Base-by-base conservation (phyloP, 495 filamentous ascomycete genomes). In the Apodospora peruviana region DNA sequence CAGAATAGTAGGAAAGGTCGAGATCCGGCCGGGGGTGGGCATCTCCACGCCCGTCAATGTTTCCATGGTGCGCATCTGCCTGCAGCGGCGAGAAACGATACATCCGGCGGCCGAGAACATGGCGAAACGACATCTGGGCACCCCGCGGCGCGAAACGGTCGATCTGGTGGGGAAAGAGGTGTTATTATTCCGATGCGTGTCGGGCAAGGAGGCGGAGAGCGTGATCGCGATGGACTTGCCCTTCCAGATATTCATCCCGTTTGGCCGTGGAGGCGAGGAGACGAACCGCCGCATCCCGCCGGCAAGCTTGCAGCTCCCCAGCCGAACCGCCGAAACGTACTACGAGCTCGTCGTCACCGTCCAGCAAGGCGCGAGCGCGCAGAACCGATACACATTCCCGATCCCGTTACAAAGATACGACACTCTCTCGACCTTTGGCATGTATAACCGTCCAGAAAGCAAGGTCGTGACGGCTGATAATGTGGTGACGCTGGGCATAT, bases 181-280 rank as follows among this genome's bases (percentile, higher is more conserved):
- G 76, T 75, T 95, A 24, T 70, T 98, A 48, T 97, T 88, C 60
- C 83, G 90, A 48, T 96, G 91, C 62, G 76, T 84, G 2, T 75
- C 83, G 5, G 90, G 91, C 17, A 88, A 78, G 61, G 87, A 95
- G 57, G 84, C 80, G 46, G 93, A 97, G 58, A 85, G 80, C 51
- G 85, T 98, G 16, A 82, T 95, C 53, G 84, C 85, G n/a, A 98
- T 98, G 93, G 94, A 98, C 61, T 72, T 98, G 27, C 93, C 93
- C 8, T 98, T 98, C 57, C 87, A 96, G 14, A 78, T 98, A 40
- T 96, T 97, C 69, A 96, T 98, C 62, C 93, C 94, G 2, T 96
- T 89, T 61, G 91, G 91, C 16, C 82, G 89, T 59, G 87, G 88
- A 3, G 88, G 88, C 12, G 86, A 91, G 61, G 93, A 96, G 68